phyloP scores from a whole-genome alignment of 331 rosid genomes.

The Arachis monticola region DNA sequence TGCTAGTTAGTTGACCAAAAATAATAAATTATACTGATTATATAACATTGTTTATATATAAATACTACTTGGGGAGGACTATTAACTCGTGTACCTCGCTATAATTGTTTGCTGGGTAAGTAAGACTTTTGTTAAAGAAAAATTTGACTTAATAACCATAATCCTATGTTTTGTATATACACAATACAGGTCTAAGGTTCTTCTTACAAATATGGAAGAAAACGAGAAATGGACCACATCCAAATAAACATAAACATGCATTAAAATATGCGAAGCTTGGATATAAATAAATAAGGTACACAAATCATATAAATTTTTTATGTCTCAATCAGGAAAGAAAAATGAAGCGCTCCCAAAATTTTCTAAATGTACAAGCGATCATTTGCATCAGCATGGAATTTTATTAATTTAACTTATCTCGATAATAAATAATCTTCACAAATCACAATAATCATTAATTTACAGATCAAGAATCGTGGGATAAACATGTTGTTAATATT shows the following conservation, averaged over 20 bases:
- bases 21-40: too few relatives aligned
- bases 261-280: background rate
- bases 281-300: background rate
- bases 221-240: background rate
- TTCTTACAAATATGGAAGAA: too few relatives aligned
- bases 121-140: too few relatives aligned
- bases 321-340: background rate
- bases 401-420: slow-evolving; percentile 15
- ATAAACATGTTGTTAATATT: background rate
- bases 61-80: too few relatives aligned
- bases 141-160: too few relatives aligned
- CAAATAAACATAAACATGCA: background rate
- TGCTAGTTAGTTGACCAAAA: too few relatives aligned
- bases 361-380: slow-evolving; percentile 5
- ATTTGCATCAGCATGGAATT: slow-evolving; percentile 6
- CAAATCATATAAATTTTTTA: background rate
- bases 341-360: slow-evolving; percentile 3
- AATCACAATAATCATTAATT: slow-evolving; percentile 3
- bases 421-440: background rate
- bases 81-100: too few relatives aligned
- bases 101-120: too few relatives aligned
- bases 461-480: background rate
- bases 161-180: too few relatives aligned
- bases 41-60: too few relatives aligned
- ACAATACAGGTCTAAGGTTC: too few relatives aligned